Conservation (phyloP, 495 filamentous ascomycete species). For the Podospora appendiculata region DNA sequence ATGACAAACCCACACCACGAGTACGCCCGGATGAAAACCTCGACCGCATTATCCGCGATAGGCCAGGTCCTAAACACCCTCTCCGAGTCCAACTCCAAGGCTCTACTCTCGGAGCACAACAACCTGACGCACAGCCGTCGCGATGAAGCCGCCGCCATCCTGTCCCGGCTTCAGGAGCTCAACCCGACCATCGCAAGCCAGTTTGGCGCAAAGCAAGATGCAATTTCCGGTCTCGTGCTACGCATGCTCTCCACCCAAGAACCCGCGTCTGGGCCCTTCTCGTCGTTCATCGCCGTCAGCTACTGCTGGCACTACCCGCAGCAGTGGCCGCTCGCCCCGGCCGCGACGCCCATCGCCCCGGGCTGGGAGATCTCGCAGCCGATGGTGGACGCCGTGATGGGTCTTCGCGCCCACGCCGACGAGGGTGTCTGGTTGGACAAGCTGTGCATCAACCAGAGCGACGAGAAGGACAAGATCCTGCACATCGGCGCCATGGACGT, state of each 20-base stretch:
- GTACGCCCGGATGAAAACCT: background rate
- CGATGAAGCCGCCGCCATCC: conserved; percentile 6
- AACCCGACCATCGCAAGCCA: conserved; percentile 8
- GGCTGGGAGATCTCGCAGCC: conserved; percentile 16
- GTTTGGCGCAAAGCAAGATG: conserved; percentile 10
- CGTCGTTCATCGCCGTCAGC: conserved; percentile 16
- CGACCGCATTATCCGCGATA: background rate
- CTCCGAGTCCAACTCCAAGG: conserved; percentile 1
- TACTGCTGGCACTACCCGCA: conserved; percentile 19
- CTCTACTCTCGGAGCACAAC: conserved; percentile 1
- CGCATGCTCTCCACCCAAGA: background rate
- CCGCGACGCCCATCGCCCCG: background rate
- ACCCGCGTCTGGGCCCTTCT: too few species aligned
- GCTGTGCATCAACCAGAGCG: conserved; percentile 26
- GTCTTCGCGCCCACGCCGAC: background rate
- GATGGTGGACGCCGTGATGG: conserved; percentile 18
- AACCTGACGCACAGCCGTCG: background rate
- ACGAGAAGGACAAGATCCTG: conserved; percentile 13
- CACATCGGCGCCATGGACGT: conserved; percentile 23
- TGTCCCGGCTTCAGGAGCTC: conserved; percentile 5
- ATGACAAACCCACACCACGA: background rate
- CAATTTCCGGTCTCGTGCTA: conserved; percentile 3
- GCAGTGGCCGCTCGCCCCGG: conserved; percentile 1
- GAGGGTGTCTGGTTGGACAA: conserved; percentile 24
- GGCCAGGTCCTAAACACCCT: conserved; percentile 3